Conservation (phyloP, 805 yeast species). For the Wickerhamiella azyma region DNA sequence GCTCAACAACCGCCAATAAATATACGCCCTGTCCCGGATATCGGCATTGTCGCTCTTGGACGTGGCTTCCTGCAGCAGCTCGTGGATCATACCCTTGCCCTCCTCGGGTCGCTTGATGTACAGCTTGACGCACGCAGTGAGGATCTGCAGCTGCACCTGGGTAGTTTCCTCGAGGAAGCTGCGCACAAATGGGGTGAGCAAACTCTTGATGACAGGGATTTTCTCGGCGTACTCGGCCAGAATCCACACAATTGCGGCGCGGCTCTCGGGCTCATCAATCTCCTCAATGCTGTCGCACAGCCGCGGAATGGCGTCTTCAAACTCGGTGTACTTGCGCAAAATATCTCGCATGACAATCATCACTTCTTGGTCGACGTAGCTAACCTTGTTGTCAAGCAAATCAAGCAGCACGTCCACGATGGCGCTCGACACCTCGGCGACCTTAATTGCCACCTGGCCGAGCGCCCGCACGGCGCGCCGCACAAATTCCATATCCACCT, state of each 20-base stretch:
- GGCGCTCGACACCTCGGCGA: constrained; percentile 44
- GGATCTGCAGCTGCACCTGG: constrained; percentile 61
- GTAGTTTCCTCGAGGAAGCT: constrained; percentile 52
- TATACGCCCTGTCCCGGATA: constrained; percentile 69
- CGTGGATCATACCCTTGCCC: constrained; percentile 63
- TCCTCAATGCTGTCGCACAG: constrained; percentile 36
- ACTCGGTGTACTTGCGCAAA: constrained; percentile 55
- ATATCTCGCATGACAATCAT: constrained; percentile 65
- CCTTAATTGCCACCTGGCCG: constrained; percentile 77
- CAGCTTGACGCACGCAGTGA: constrained; percentile 68
- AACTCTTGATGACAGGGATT: constrained; percentile 32
- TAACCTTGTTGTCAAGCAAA: constrained; percentile 43
- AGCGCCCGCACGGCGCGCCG: constrained; percentile 79
- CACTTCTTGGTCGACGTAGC: constrained; percentile 69
- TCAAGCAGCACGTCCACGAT: constrained; percentile 59
- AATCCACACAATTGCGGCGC: constrained; percentile 70
- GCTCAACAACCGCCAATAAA: constrained; percentile 76
- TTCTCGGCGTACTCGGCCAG: constrained; percentile 58
- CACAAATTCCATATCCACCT: constrained; percentile 80
- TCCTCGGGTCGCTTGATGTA: constrained; percentile 45
- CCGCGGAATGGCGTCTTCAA: constrained; percentile 35
- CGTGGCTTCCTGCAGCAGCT: constrained; percentile 56
- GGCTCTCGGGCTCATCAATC: constrained; percentile 72
- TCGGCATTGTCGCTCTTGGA: constrained; percentile 76
- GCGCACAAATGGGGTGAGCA: constrained; percentile 30